Percentiles rank a stretch among this genome's conserved stretches.
Evolutionary conservation across 768 basidiomycete species (phyloP).

Genomic region (Jaapia argillacea): DNA sequence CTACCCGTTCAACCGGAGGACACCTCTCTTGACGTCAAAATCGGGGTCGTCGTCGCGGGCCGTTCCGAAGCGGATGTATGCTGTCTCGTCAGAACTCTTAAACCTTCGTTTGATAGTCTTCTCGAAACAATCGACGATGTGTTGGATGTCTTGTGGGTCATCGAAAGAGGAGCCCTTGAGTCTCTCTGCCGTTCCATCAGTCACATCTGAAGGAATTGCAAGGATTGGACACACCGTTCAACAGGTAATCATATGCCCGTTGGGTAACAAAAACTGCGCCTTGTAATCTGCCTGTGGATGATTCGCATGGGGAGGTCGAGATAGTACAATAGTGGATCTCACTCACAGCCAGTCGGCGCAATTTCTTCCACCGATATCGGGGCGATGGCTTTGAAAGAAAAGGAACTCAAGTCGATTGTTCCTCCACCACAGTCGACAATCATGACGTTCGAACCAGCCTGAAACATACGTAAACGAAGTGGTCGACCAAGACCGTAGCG

Average conservation of each 20-base stretch:
- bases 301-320: neutral
- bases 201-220: neutral
- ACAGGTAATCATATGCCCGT: neutral
- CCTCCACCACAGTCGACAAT: neutral
- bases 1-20: neutral
- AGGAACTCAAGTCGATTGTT: neutral
- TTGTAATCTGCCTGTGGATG: neutral
- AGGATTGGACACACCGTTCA: neutral
- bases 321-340: neutral
- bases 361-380: neutral
- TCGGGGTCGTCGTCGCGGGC: neutral
- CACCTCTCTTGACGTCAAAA: neutral
- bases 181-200: neutral
- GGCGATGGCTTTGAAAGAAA: neutral
- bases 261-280: neutral
- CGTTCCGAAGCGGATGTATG: neutral
- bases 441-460: neutral
- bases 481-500: neutral
- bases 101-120: neutral
- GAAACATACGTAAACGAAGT: neutral
- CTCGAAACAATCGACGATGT: neutral
- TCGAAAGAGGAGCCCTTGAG: neutral
- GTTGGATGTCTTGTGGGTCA: neutral
- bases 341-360: neutral
- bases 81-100: neutral